Evolutionary conservation across 345 rosid genomes (phyloP).

Genomic region (Excoecaria cochinchinensis): DNA sequence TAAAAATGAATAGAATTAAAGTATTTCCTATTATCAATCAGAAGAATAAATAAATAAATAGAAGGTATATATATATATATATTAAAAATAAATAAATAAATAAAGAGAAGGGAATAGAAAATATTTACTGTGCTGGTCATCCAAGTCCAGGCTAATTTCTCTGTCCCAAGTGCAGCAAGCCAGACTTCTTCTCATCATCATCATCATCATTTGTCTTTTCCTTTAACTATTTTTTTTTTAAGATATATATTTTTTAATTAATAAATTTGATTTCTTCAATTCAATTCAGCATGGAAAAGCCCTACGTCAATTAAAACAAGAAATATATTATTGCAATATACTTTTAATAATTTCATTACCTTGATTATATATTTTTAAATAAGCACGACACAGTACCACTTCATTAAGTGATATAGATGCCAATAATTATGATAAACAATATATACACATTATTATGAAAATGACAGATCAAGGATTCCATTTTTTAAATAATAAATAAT

Average conservation of each 20-base stretch:
- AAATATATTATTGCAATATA: neutral
- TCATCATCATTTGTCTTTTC: constrained; percentile 40
- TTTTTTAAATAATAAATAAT: too few relatives aligned
- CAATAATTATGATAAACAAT: too few relatives aligned
- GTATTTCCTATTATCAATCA: neutral
- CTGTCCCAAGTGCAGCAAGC: constrained; percentile 76
- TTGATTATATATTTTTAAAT: too few relatives aligned
- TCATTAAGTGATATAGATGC: too few relatives aligned
- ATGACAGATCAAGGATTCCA: too few relatives aligned
- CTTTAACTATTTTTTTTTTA: neutral
- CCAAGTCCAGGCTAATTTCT: constrained; percentile 76
- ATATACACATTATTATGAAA: too few relatives aligned
- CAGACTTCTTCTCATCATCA: constrained; percentile 68
- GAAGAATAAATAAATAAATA: neutral
- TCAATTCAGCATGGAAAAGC: neutral
- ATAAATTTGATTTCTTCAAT: neutral
- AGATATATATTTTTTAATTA: neutral
- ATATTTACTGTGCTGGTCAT: constrained; percentile 73
- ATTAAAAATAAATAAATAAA: neutral
- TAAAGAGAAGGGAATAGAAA: neutral
- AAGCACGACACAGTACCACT: too few relatives aligned
- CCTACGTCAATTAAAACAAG: neutral
- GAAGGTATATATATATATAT: too few relatives aligned
- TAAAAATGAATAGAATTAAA: neutral
- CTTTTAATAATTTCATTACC: too few relatives aligned